These are phyloP conservation scores for Thymus mandschuricus DNA, from an alignment of 257 asterid species.

Conservation along the genomic window DNA sequence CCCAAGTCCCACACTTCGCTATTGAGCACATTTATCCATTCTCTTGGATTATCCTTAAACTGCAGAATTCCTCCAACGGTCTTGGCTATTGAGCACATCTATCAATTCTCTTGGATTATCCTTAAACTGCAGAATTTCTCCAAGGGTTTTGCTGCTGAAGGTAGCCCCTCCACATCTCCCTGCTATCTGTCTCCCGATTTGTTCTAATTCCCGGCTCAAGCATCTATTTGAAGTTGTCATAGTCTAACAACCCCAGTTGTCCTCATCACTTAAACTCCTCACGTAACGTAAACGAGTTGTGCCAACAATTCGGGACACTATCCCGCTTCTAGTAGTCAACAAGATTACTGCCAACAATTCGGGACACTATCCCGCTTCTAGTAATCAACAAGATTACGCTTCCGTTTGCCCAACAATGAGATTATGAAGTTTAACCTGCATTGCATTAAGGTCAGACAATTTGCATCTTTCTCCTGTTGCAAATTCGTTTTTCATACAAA, in stretches of 20 bases:
- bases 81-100: too few relatives aligned
- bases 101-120: slow-evolving; percentile 20
- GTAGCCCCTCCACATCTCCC: slow-evolving; percentile 46
- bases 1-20: slow-evolving; percentile 46
- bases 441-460: slow-evolving; percentile 26
- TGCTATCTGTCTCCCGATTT: slow-evolving; percentile 37
- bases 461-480: slow-evolving; percentile 31
- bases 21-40: slow-evolving; percentile 38
- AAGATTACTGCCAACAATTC: slow-evolving; percentile 39
- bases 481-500: slow-evolving; percentile 43
- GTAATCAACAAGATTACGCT: slow-evolving; percentile 44
- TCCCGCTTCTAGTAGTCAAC: slow-evolving; percentile 42
- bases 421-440: too few relatives aligned
- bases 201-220: slow-evolving; percentile 19
- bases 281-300: slow-evolving; percentile 25
- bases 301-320: slow-evolving; percentile 43
- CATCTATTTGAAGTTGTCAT: slow-evolving; percentile 27
- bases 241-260: slow-evolving; percentile 44
- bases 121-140: too few relatives aligned
- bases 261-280: slow-evolving; percentile 31
- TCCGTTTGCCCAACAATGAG: slow-evolving; percentile 30
- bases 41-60: slow-evolving; percentile 23
- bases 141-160: slow-evolving; percentile 29
- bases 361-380: slow-evolving; percentile 43
- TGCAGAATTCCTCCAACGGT: slow-evolving; percentile 42